Evolutionary conservation across 345 rosid genomes (phyloP).

Genomic region (Moricandia moricandioides): DNA sequence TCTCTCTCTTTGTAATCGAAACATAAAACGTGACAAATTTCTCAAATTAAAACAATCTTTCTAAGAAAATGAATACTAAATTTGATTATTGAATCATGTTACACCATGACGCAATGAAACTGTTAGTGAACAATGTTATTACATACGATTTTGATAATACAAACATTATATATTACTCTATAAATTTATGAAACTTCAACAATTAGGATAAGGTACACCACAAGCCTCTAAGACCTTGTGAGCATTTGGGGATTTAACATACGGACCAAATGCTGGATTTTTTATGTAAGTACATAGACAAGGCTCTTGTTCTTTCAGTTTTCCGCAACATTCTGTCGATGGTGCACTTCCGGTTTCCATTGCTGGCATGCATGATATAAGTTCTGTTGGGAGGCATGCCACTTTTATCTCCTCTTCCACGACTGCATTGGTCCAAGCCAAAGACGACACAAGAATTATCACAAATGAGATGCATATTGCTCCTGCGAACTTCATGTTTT

Average conservation of each 20-base stretch:
- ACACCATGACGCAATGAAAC: too few relatives aligned
- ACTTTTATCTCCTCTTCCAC: conserved; percentile 25
- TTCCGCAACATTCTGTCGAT: conserved; percentile 44
- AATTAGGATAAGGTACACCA: conserved; percentile 42
- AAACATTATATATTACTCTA: neutral
- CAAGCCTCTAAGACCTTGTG: conserved; percentile 37
- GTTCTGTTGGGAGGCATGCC: conserved; percentile 39
- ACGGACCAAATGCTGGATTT: conserved; percentile 39
- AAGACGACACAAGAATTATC: neutral
- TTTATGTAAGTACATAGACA: conserved; percentile 57
- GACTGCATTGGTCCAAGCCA: neutral
- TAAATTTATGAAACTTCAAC: conserved; percentile 19
- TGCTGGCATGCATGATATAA: conserved; percentile 48
- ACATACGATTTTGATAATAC: neutral
- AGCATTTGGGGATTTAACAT: conserved; percentile 42
- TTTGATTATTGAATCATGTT: too few relatives aligned
- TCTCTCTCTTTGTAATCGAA: too few relatives aligned
- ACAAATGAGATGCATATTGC: neutral
- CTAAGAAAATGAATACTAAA: too few relatives aligned
- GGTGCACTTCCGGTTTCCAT: conserved; percentile 33
- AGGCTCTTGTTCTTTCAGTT: conserved; percentile 50
- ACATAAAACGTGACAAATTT: too few relatives aligned
- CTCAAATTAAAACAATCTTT: too few relatives aligned
- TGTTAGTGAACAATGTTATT: neutral
- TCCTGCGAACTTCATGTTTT: conserved; percentile 7